These are phyloP conservation scores for Mycena venus DNA, from an alignment of 768 basidiomycete genomes.

Conservation along the genomic window DNA sequence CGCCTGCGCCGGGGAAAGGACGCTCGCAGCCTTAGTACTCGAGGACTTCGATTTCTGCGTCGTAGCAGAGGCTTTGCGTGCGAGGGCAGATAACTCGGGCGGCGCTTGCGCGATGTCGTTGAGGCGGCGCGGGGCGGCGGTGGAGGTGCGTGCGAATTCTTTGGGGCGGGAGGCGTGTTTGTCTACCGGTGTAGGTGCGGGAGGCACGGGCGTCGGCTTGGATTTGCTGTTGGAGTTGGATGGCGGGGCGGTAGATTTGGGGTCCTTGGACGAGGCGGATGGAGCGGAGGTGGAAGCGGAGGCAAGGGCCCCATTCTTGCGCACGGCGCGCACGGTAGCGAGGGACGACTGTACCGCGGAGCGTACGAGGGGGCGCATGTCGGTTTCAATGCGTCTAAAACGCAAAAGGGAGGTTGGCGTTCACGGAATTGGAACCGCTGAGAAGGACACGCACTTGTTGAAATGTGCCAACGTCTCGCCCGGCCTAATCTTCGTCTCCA, in stretches of 20 bases:
- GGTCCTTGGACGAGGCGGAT: no score
- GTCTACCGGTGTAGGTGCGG: slow-evolving; percentile 25
- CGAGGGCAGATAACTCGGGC: slow-evolving; percentile 69
- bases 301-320: slow-evolving; percentile 54
- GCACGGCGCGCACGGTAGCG: slow-evolving; percentile 59
- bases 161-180: slow-evolving; percentile 37
- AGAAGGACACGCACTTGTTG: slow-evolving; percentile 67
- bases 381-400: slow-evolving; percentile 78
- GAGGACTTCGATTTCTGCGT: not conserved
- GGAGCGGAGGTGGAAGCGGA: not conserved
- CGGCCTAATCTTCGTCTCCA: slow-evolving; percentile 61
- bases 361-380: slow-evolving; percentile 75
- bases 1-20: slow-evolving; percentile 82
- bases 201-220: slow-evolving; percentile 38
- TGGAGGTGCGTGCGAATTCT: slow-evolving; percentile 40
- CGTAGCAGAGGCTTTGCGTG: slow-evolving; percentile 54
- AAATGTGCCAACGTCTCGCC: slow-evolving; percentile 84
- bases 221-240: slow-evolving; percentile 8
- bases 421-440: no score
- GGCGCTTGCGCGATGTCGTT: slow-evolving; percentile 82
- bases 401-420: not conserved
- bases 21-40: slow-evolving; percentile 45
- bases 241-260: not conserved
- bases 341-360: slow-evolving; percentile 72
- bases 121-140: slow-evolving; percentile 67